These are phyloP conservation scores for Sphaerulina populicola DNA, from an alignment of 2,329 filamentous ascomycete genomes.

Conservation along the genomic window DNA sequence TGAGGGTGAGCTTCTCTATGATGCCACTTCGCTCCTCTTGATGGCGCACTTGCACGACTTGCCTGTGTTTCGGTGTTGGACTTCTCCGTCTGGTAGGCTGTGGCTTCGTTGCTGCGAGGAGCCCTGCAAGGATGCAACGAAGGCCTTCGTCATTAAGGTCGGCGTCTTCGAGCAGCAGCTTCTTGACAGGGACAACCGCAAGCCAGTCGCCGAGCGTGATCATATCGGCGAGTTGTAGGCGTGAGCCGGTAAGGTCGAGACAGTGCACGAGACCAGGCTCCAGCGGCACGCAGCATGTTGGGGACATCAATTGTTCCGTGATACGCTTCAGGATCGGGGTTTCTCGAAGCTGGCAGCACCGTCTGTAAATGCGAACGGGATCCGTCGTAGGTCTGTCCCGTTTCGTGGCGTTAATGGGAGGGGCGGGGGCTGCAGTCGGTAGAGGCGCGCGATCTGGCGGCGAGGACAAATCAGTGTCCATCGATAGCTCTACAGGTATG, in stretches of 20 bases:
- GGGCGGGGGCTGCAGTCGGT: constrained; percentile 25
- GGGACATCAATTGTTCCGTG: constrained; percentile 72
- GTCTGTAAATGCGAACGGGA: constrained; percentile 81
- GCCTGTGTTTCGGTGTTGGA: constrained; percentile 25
- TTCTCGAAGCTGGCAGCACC: constrained; percentile 89
- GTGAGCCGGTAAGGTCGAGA: constrained; percentile 76
- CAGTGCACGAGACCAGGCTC: constrained; percentile 69
- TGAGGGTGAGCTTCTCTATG: constrained; percentile 77
- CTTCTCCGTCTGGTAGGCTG: constrained; percentile 35
- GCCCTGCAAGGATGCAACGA: constrained; percentile 73
- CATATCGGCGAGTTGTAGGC: constrained; percentile 73
- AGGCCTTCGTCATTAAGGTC: constrained; percentile 80
- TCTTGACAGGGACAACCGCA: constrained; percentile 82
- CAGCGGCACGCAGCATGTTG: constrained; percentile 54
- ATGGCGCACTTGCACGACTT: constrained; percentile 18
- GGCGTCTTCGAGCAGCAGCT: constrained; percentile 78
- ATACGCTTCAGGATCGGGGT: constrained; percentile 87
- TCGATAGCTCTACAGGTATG: constrained; percentile 72
- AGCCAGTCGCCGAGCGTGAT: constrained; percentile 87
- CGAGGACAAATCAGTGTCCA: constrained; percentile 52
- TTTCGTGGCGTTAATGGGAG: constrained; percentile 39
- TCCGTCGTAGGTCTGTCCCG: constrained; percentile 75
- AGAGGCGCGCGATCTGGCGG: constrained; percentile 22
- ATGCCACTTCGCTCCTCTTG: constrained; percentile 54
- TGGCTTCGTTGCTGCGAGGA: constrained; percentile 68